These are phyloP conservation scores for Ananas comosus DNA, from an alignment of 176 grass and related monocot genomes.

Conservation along the genomic window DNA sequence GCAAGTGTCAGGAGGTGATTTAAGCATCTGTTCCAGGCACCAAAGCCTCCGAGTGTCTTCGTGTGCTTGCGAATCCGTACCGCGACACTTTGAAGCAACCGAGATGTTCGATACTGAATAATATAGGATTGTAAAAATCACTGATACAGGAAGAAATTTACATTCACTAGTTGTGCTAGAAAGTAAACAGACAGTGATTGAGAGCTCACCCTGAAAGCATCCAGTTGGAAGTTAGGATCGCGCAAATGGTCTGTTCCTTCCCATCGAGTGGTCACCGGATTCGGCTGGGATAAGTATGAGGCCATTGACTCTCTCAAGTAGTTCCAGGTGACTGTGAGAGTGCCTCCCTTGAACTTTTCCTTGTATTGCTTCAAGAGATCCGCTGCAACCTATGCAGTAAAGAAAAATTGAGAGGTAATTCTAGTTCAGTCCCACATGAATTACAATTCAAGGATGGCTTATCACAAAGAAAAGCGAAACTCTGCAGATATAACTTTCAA, in stretches of 20 bases:
- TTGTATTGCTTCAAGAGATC: conserved; percentile 95
- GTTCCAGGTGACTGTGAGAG: conserved; percentile 87
- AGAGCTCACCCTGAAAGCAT: conserved; percentile 79
- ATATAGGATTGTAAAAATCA: conserved; percentile 13
- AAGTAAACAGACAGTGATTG: neutral
- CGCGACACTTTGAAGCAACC: conserved; percentile 84
- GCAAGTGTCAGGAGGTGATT: conserved; percentile 91
- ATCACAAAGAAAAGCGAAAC: too few relatives aligned
- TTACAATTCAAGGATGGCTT: too few relatives aligned
- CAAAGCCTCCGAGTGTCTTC: conserved; percentile 82
- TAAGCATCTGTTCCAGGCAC: conserved; percentile 98
- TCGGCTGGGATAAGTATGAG: conserved; percentile 81
- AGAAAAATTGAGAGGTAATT: conserved; percentile 2
- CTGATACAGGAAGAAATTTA: neutral
- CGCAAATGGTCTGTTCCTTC: conserved; percentile 92
- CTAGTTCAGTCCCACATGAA: too few relatives aligned
- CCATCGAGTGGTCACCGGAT: conserved; percentile 89
- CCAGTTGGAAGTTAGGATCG: conserved; percentile 89
- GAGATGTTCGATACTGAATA: conserved; percentile 78
- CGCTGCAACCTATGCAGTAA: conserved; percentile 53
- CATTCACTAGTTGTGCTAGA: neutral
- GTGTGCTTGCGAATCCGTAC: conserved; percentile 74
- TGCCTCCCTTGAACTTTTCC: conserved; percentile 87
- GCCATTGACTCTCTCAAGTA: conserved; percentile 95
- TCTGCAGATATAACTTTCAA: too few relatives aligned